A percentile compares a stretch with the other conserved stretches of the same genome.
phyloP scores from a whole-genome alignment of 2,329 filamentous ascomycete species.

The Verticillium albo-atrum region DNA sequence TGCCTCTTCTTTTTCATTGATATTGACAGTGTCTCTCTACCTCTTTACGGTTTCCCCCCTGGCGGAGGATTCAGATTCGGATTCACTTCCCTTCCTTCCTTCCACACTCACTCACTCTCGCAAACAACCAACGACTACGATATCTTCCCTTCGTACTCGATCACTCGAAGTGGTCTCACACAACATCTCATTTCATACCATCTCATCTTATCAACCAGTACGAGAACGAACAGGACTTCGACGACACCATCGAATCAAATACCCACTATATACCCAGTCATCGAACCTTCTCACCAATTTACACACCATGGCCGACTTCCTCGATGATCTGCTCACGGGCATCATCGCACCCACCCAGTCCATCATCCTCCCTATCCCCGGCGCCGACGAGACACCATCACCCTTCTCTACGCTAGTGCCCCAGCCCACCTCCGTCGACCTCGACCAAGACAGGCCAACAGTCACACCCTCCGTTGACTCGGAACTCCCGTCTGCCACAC shows the following conservation, averaged over 20 bases:
- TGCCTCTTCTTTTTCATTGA: neutral
- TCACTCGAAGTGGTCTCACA: neutral
- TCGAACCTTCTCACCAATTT: neutral
- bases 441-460: neutral
- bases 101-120: too few relatives aligned
- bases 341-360: neutral
- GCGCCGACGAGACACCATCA: slow-evolving; percentile 1
- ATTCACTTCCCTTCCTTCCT: neutral
- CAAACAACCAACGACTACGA: too few relatives aligned
- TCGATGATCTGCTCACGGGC: neutral
- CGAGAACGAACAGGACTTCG: too few relatives aligned
- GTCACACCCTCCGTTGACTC: neutral
- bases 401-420: neutral
- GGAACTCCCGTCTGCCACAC: neutral
- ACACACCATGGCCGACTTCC: slow-evolving; percentile 8
- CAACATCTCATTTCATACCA: too few relatives aligned
- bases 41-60: neutral
- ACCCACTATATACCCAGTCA: neutral
- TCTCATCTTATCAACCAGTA: too few relatives aligned
- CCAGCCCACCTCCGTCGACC: neutral
- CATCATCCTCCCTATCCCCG: neutral
- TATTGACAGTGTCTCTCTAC: neutral
- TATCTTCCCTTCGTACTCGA: neutral
- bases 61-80: neutral
- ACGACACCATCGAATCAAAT: too few relatives aligned